Base-by-base conservation (phyloP, 2,329 filamentous ascomycete genomes). In the Raffaelea arxii region DNA sequence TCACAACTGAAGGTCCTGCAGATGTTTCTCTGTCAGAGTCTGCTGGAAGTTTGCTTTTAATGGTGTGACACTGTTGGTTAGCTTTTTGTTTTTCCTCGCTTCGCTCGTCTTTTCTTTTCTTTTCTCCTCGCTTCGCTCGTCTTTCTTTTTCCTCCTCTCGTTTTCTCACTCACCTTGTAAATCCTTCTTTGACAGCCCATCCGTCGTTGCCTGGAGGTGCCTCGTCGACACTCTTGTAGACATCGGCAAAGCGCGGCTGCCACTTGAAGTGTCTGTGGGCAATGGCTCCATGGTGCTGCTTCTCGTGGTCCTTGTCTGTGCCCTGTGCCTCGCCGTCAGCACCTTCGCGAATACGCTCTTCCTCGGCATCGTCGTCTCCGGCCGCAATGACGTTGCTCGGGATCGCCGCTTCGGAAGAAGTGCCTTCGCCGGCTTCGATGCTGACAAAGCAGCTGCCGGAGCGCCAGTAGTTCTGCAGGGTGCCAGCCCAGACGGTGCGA, bases 11-110 rank as follows among this genome's bases (percentile, higher is more conserved):
- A 95, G 72, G 71, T 94, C 87, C 55, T 74, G 73, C 58, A 80
- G 74, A 51, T 80, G 70, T 56, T 80, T 71, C 50, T 80, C 72
- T 50, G 77, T 70, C 35, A 71, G 66, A 11, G 77, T 74, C 62
- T 91, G 87, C 77, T 86, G 89, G 64, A 96, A 98, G 64, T 95
- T 96, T 37, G 91, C 90, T 63, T 86, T 86, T 54, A 97, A 65
- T 14, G 91, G 87, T 4, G 92, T 96, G 47, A 98, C 80, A 64
- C 89, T 94, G 58, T 52, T n/a, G n/a, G n/a, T n/a, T n/a, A n/a
- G n/a, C n/a, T n/a, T n/a, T n/a, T n/a, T n/a, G n/a, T n/a, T n/a
- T n/a, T n/a, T n/a, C n/a, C n/a, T n/a, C n/a, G n/a, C n/a, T n/a
- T n/a, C n/a, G n/a, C n/a, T n/a, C n/a, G n/a, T n/a, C n/a, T n/a